Evolutionary conservation across 2,329 filamentous ascomycete genomes (phyloP), one percentile per base, ranked within the genome.

Genomic region (Bertia moriformis): DNA sequence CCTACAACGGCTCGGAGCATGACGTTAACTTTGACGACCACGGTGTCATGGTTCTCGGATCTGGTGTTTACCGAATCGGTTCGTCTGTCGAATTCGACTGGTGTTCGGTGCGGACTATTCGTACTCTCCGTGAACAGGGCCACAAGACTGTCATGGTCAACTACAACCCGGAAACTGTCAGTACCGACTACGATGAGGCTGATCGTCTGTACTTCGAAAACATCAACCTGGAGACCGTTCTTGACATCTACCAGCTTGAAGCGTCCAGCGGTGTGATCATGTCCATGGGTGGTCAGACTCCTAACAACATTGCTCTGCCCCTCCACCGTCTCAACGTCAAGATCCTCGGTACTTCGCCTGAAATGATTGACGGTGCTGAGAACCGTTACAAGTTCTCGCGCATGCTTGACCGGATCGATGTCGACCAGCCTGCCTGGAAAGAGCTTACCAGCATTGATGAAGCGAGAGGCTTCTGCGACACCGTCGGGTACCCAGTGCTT

Each of bases 1-100:
- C 91, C 0, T 96, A 96, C 67, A 95, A 95, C 53, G 89, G 83
- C 13, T 78, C 77, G 0, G 83, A 89, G 58, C 79, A 83, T 48
- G 91, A 98, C 51, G 67, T 96, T 40, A 55, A 57, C 13, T 96
- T 96, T 52, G 70, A 86, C 7, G 91, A 98, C 54, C 78, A 89
- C 45, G 91, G 91, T 52, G 74, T 95, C 44, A 95, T 96, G 87
- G 89, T 98, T 5, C 69, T 96, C 19, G 89, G 89, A 13, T 95
- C 88, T 20, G 89, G 89, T 59, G 88, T 95, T 7, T 96, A 96
- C 67, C 78, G 91, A 44, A 98, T 98, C 46, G 91, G 91, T 47
- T 95, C 88, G 0, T 95, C 89, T 0, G 91, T 98, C 42, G 91
- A 98, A 56, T 98, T 98, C 58, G 91, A 98, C 60, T 98, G 91